Base-by-base conservation (phyloP, 2,329 filamentous ascomycete genomes). In the Aspergillus neoniger region DNA sequence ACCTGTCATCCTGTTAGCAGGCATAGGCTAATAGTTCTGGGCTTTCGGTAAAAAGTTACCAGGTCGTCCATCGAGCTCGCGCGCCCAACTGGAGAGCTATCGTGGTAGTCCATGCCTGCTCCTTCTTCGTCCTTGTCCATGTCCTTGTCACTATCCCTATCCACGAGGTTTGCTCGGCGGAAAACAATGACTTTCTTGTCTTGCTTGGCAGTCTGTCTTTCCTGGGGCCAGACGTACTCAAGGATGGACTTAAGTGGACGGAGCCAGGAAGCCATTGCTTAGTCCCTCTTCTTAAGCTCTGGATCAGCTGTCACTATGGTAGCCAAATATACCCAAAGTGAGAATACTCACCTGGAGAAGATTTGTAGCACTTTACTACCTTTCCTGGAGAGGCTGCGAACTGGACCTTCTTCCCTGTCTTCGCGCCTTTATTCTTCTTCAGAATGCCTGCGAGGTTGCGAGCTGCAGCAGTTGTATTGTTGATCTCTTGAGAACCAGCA, bases 21-120 rank as follows among this genome's bases (percentile, higher is more conserved):
- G 12, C 14, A 44, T 43, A 23, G 7, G 25, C 12, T 14, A 36
- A 12, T n/a, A 5, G 9, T 12, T 54, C 15, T 12, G 25, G 17
- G 32, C 44, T 15, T 21, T 21, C 23, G 43, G 8, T 51, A 10
- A 17, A 5, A 25, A 50, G 41, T 57, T 39, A 65, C 65, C 59
- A 64, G 49, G 30, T 65, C 61, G 5, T 61, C 39, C 17, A 63
- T 41, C 4, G 53, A 51, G 17, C 41, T 55, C 21, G 36, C 55
- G 9, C 25, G 47, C 3, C n/a, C 38, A 23, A 51, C 39, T 17
- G 57, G 55, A n/a, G 15, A 8, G 41, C 47, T 4, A 25, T 48
- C n/a, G 44, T 21, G 25, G n/a, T 10, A 48, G 14, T 39, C 9
- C 4, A 5, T 44, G 41, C 41, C 19, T 19, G 41, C 19, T 14